Base-by-base conservation (phyloP, 306 rosid species). In the Rosa rugosa region DNA sequence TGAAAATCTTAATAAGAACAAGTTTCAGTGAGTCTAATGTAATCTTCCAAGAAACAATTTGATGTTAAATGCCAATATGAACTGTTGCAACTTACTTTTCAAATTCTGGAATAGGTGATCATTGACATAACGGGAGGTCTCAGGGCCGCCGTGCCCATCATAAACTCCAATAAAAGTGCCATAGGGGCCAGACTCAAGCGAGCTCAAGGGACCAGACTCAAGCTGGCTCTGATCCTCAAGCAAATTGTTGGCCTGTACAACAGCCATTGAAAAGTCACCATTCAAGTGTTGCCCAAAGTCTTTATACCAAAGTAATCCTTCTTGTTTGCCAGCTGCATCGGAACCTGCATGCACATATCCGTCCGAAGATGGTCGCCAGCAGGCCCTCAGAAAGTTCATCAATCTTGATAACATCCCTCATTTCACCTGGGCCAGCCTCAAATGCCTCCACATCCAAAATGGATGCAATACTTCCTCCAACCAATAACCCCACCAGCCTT, bases 351-450 rank as follows among this genome's bases (percentile, higher is more conserved):
- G 85, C 56, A 67, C 82, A 69, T 78, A 76, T 18, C 41, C 65
- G 83, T 81, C 90, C 75, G 77, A 86, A 71, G 94, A 84, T 76
- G 91, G 88, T 75, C 83, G 83, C 96, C 91, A 94, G 86, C 98
- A 94, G 84, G 94, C 94, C 84, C 82, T 88, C 85, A 94, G 89
- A 80, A 84, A 84, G 93, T 92, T 88, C 89, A 89, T 90, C 89
- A 90, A 92, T 85, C 77, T 88, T 84, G 97, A 92, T 92, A 92
- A 81, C 98, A 94, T 92, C 94, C 98, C 97, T 94, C 98, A 94
- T 92, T 89, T 94, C 98, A 89, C 91, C 94, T 78, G 75, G 72
- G 84, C 81, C 86, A 84, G 77, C 86, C 83, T 87, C 89, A 75
- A 70, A 79, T 84, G 83, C 86, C 83, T 87, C 89, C 87, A 86